Base-by-base conservation (phyloP, 768 basidiomycete genomes). In the Melanogaster broomeanus region DNA sequence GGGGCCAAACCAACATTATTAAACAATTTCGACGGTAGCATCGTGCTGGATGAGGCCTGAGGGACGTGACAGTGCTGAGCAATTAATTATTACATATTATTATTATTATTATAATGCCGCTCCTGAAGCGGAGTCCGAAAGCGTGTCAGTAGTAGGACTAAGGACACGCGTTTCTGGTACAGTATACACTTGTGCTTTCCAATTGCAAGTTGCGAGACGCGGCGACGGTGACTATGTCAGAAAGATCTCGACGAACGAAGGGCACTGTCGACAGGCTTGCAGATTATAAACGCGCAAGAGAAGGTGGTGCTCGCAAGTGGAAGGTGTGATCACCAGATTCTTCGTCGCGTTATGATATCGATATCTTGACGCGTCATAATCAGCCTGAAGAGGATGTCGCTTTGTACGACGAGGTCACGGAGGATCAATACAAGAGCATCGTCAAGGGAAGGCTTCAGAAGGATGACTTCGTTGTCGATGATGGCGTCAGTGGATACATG, bases 401-500 rank as follows among this genome's bases (percentile, higher is more conserved):
- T 15, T 73, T 98, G 12, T 98, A 95, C 63, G 93, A 97, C 60
- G 88, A 91, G 61, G 89, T 98, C 15, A 81, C 86, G 0, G 95
- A 97, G 49, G 90, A 90, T 10, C 86, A 93, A 59, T 99, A 98
- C 69, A 82, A 80, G 58, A 76, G 78, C 18, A 88, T 99, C 49
- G 97, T 99, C 5, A 81, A 80, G 49, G 84, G 85, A 1, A 79
- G 97, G 16, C 77, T 97, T 7, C 85, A 90, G 52, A 75, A 76
- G 58, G 93, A 98, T 57, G 97, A 99, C 67, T 99, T 99, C 55
- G 91, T 98, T 18, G 87, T 89, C 33, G 97, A 98, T 62, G 97
- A 98, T 72, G 93, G 93, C 24, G 81, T 88, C 0, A 80, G 77
- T 13, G 97, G 93, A 6, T 98, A 99, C 61, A 85, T 88, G 67